Percentiles rank a stretch among this genome's conserved stretches.
Conservation (phyloP, 169 alveolate genomes). For the Babesia microti region DNA sequence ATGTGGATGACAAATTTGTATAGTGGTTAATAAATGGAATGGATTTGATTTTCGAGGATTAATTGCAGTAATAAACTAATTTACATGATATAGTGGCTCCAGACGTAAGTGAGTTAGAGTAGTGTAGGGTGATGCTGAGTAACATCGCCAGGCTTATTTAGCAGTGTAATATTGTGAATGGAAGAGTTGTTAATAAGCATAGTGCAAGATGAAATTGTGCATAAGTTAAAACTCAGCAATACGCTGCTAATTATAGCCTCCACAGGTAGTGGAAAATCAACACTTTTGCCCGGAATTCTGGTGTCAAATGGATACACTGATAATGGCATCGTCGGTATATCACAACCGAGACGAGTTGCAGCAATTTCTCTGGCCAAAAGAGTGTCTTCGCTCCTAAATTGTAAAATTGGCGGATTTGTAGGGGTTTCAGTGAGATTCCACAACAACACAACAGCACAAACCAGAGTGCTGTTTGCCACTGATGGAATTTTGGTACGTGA, state of each 20-base stretch:
- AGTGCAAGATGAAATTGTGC: conserved; percentile 23
- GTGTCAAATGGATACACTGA: conserved; percentile 32
- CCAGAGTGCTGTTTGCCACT: conserved; percentile 82
- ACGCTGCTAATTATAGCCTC: conserved; percentile 15
- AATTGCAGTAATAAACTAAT: no score
- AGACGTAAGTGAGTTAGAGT: no score
- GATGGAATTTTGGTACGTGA: conserved; percentile 90
- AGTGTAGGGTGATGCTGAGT: conserved; percentile 2
- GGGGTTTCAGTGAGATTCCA: conserved; percentile 86
- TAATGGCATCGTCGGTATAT: conserved; percentile 58
- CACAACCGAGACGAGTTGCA: conserved; percentile 86
- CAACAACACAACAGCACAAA: conserved; percentile 64
- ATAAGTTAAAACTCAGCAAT: conserved; percentile 18
- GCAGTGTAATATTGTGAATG: conserved; percentile 8
- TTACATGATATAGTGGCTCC: no score
- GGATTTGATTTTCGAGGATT: no score
- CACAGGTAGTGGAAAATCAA: conserved; percentile 85
- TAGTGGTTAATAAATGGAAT: no score
- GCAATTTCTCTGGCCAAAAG: conserved; percentile 79
- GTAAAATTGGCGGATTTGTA: conserved; percentile 73
- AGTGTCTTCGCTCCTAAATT: conserved; percentile 69
- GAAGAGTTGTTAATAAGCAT: no score
- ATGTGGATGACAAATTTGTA: no score
- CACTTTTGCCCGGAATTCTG: conserved; percentile 42
- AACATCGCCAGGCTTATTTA: not conserved